Conservation (phyloP, 306 rosid genomes). For the Gillenia trifoliata region DNA sequence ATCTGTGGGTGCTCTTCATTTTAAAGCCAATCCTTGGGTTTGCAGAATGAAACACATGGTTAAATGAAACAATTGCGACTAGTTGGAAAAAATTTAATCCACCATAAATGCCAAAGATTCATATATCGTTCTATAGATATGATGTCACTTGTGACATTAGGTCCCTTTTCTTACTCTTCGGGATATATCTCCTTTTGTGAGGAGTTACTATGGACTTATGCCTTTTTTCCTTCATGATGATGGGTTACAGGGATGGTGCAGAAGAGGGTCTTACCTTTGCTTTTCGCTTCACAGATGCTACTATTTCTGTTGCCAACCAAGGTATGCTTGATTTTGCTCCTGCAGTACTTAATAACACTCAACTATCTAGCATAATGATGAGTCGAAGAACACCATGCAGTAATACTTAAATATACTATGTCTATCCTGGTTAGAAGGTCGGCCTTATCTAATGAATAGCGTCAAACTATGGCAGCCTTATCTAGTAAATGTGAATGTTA, state of each 20-base stretch:
- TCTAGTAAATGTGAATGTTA: background rate
- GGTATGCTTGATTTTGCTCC: constrained; percentile 40
- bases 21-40: background rate
- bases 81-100: background rate
- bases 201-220: background rate
- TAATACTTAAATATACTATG: background rate
- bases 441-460: background rate
- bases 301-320: constrained; percentile 75
- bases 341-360: background rate
- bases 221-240: constrained; percentile 12
- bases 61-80: background rate
- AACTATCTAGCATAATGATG: background rate
- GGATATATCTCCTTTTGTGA: constrained; percentile 1
- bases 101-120: background rate
- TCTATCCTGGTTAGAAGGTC: background rate
- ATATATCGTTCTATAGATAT: background rate
- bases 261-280: constrained; percentile 97
- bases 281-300: constrained; percentile 96
- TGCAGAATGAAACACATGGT: background rate
- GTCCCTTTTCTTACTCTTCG: background rate
- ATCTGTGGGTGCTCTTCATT: background rate
- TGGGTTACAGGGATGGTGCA: constrained; percentile 65
- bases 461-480: background rate
- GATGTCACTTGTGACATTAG: background rate
- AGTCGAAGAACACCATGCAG: background rate